Base-by-base conservation (phyloP, 768 basidiomycete genomes). In the Calvatia gigantea region DNA sequence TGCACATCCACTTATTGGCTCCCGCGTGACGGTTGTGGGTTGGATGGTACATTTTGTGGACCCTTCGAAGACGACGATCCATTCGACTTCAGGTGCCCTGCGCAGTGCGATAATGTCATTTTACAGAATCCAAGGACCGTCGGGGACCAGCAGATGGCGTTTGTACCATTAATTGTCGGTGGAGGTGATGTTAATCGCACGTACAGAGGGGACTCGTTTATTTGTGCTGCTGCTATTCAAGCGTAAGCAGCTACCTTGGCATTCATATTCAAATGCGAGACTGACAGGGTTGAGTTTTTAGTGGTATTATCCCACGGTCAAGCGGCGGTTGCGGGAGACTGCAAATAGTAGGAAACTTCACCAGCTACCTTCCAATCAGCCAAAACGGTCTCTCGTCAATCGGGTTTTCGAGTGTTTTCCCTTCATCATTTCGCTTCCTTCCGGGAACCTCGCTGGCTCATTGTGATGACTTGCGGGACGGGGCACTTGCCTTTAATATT, bases 171-270 rank as follows among this genome's bases (percentile, higher is more conserved):
- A 21, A 76, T 94, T 44, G 87, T 94, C 1, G 92, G 93, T n/a
- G 93, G 93, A 15, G 90, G 91, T 2, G 91, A 92, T 69, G 58
- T 58, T 0, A 75, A 84, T 44, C 65, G 66, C 37, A 93, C 91
- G 3, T 94, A 94, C 64, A 79, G 93, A 64, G 90, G 84, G 1
- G 93, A 94, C 66, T 84, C 79, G 54, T 94, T 94, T 66, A 81
- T 94, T 33, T 94, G 93, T 66, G 83, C 89, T 38, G 85, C 92
- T 38, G 92, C 90, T 37, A 75, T 86, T 37, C 91, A 94, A 73
- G 83, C 85, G 85, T 92, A 66, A 69, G 82, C 78, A 12, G 50
- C 53, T 51, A 31, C 37, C 14, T 42, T 54, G 42, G 19, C 21
- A 45, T 51, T 49, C 53, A 65, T 15, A 64, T 23, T 44, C 37